These are phyloP conservation scores for Leccinum boreale DNA, from an alignment of 768 basidiomycete genomes.

Conservation along the genomic window DNA sequence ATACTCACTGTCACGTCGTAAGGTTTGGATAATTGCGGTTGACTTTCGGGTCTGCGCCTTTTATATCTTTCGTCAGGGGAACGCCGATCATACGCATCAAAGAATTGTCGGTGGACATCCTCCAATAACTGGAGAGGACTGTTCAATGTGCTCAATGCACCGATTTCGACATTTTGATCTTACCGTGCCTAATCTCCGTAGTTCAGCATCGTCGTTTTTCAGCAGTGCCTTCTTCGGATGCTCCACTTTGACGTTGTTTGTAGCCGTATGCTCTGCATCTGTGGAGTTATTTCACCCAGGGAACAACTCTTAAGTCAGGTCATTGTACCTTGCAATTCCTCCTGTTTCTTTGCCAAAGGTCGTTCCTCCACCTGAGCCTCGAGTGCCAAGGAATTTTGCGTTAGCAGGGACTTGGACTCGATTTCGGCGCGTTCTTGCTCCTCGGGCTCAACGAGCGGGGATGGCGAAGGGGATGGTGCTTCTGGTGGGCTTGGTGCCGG, in stretches of 20 bases:
- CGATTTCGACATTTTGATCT: constrained; percentile 13
- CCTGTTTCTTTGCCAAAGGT: constrained; percentile 85
- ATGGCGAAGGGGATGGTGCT: constrained; percentile 7
- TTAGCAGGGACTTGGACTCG: constrained; percentile 54
- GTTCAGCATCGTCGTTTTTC: constrained; percentile 84
- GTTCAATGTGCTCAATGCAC: neutral
- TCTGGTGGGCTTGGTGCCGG: constrained; percentile 18
- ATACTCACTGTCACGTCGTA: constrained; percentile 80
- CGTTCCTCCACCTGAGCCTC: constrained; percentile 85
- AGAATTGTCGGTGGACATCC: constrained; percentile 78
- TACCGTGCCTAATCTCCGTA: constrained; percentile 74
- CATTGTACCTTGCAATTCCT: constrained; percentile 57
- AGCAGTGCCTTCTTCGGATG: constrained; percentile 71
- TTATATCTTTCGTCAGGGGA: constrained; percentile 27
- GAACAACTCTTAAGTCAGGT: constrained; percentile 9
- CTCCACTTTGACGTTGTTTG: constrained; percentile 34
- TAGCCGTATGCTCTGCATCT: constrained; percentile 14
- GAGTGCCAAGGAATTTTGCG: constrained; percentile 69
- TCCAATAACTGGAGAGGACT: constrained; percentile 59
- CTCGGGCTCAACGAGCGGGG: constrained; percentile 26
- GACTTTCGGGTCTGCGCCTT: constrained; percentile 23
- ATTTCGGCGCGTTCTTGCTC: constrained; percentile 45
- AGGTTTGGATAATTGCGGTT: constrained; percentile 28
- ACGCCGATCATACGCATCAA: constrained; percentile 55
- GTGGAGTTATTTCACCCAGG: constrained; percentile 1